Evolutionary conservation across 805 yeast species (phyloP).

Genomic region (Kluyveromyces starmeri): DNA sequence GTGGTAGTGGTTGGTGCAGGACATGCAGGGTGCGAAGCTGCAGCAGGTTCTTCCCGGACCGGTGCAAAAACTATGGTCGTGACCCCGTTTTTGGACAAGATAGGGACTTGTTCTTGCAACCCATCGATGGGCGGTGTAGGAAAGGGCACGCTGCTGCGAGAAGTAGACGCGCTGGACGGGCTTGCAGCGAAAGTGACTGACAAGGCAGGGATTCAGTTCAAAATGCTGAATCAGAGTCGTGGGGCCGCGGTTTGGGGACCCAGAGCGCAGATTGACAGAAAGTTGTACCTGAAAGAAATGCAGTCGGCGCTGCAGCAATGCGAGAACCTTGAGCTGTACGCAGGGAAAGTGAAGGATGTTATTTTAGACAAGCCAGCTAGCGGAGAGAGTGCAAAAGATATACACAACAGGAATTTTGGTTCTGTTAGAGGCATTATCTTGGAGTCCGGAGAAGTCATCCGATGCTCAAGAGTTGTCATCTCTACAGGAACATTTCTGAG

Average conservation of each 20-base stretch:
- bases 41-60: constrained; percentile 81
- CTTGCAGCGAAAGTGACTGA: constrained; percentile 82
- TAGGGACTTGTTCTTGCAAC: constrained; percentile 94
- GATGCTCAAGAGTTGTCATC: constrained; percentile 63
- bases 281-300: constrained; percentile 72
- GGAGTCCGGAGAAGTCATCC: constrained; percentile 52
- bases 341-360: constrained; percentile 80
- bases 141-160: constrained; percentile 84
- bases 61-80: constrained; percentile 53
- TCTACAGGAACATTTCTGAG: constrained; percentile 95
- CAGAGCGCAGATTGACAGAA: constrained; percentile 89
- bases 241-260: constrained; percentile 99
- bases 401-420: constrained; percentile 33
- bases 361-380: constrained; percentile 39
- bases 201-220: constrained; percentile 85
- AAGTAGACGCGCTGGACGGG: constrained; percentile 95
- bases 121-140: constrained; percentile 99
- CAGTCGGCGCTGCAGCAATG: constrained; percentile 51
- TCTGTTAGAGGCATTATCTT: constrained; percentile 63
- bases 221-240: constrained; percentile 71
- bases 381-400: constrained; percentile 5
- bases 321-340: constrained; percentile 42
- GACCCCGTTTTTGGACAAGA: constrained; percentile 65
- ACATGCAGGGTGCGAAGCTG: constrained; percentile 98
- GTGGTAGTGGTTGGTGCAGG: constrained; percentile 96